Base-by-base conservation (phyloP, 179 eudicot species). In the Spinacia oleracea region DNA sequence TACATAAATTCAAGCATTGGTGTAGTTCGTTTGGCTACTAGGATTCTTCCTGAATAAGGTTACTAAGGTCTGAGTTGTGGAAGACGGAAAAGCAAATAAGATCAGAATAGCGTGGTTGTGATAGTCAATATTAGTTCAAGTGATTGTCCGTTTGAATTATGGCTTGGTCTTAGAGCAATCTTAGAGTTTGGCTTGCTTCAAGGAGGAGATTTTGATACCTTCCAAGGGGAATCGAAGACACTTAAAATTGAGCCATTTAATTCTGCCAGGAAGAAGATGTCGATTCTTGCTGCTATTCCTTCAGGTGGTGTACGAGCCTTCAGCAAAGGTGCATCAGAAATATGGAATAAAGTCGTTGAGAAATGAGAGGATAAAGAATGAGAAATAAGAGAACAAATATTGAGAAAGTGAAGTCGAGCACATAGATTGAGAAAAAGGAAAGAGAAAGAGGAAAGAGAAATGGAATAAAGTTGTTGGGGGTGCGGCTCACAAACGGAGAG, bases 251-350 rank as follows among this genome's bases (percentile, higher is more conserved):
- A 93, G 69, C 97, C 98, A 23, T 93, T 93, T 60, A 93, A 92
- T 75, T 93, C 98, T 0, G 74, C 35, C 2, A 89, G 73, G 87
- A 93, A 93, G 74, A 92, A 87, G 82, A 93, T 93, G 98, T 89
- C 91, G 0, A 91, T 90, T 67, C 79, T 92, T 18, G 89, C 88
- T 27, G 81, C 73, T 58, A 81, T 85, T 12, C 93, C 91, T 1
- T 77, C 81, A 58, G 91, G 90, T 16, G 81, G 70, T 25, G 32
- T 38, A 20, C 77, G 88, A 56, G 95, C 95, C 1, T 93, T 86
- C 66, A 86, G 87, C 67, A 92, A 93, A 82, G 98, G 98, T 3
- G 98, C 97, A 15, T 88, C 97, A 0, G 98, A 93, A 76, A 92
- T 90, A 11, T n/a, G n/a, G n/a, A n/a, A n/a, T n/a, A n/a, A n/a